Percentiles rank a stretch among this genome's conserved stretches.
Evolutionary conservation across 225 moss, liverwort and hornwort species (phyloP).

Genomic region (Neckera pumila): DNA sequence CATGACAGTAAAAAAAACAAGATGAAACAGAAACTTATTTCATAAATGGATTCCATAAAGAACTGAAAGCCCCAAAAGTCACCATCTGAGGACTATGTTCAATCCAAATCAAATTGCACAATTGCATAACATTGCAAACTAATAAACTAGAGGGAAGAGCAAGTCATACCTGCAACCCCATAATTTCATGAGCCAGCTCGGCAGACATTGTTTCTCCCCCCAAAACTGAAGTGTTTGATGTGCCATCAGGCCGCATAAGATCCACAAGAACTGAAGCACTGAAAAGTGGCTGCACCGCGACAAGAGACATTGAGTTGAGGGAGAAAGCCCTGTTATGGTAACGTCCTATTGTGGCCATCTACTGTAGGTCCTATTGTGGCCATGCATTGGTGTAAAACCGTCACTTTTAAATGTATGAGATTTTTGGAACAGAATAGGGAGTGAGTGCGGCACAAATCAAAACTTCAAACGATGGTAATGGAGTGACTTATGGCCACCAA

Average conservation of each 20-base stretch:
- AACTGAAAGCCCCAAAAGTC: not conserved
- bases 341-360: not conserved
- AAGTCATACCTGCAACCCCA: constrained; percentile 70
- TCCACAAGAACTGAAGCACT: constrained; percentile 81
- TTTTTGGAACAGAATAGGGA: not conserved
- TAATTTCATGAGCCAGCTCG: constrained; percentile 84
- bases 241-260: constrained; percentile 89
- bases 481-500: not conserved
- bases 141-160: not conserved
- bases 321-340: not conserved
- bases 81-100: not conserved
- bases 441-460: not conserved
- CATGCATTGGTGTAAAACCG: not conserved
- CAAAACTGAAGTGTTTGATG: constrained; percentile 56
- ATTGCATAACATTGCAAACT: not conserved
- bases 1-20: not conserved
- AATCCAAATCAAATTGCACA: not conserved
- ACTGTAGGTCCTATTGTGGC: not conserved
- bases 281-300: constrained; percentile 70
- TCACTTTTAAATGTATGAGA: not conserved
- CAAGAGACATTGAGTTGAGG: not conserved
- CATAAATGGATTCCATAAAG: not conserved
- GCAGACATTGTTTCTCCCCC: constrained; percentile 75
- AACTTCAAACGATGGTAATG: not conserved
- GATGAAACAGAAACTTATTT: not conserved